These are phyloP conservation scores for Pichia exigua DNA, from an alignment of 805 yeast species.

Conservation along the genomic window DNA sequence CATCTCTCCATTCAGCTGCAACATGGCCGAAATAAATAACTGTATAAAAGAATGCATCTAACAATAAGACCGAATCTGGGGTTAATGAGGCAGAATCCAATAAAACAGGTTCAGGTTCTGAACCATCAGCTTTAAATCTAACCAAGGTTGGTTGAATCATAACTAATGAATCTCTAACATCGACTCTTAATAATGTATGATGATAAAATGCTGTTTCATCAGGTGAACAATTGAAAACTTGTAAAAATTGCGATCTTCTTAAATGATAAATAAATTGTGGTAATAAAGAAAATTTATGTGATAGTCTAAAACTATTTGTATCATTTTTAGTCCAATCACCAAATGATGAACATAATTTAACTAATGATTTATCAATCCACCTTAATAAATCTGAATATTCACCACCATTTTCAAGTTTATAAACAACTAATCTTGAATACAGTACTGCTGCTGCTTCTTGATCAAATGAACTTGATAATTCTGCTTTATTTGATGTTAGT, in stretches of 20 bases:
- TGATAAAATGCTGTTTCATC: conserved; percentile 98
- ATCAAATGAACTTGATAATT: conserved; percentile 65
- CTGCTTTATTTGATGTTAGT: conserved; percentile 42
- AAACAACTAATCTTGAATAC: conserved; percentile 85
- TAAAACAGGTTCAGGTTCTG: conserved; percentile 84
- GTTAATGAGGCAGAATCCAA: conserved; percentile 88
- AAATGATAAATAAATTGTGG: conserved; percentile 95
- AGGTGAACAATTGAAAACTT: conserved; percentile 95
- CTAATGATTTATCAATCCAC: conserved; percentile 91
- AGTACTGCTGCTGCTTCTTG: conserved; percentile 97
- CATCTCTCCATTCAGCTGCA: conserved; percentile 93
- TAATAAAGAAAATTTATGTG: conserved; percentile 75
- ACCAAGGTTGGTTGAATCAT: conserved; percentile 98
- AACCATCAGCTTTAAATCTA: conserved; percentile 68
- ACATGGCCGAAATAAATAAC: conserved; percentile 93
- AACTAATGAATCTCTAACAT: conserved; percentile 82
- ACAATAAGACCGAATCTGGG: conserved; percentile 76
- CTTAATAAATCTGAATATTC: conserved; percentile 73
- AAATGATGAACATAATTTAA: conserved; percentile 83
- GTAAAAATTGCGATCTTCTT: conserved; percentile 92
- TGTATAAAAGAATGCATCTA: conserved; percentile 95
- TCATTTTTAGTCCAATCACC: conserved; percentile 91
- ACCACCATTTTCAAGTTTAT: conserved; percentile 77
- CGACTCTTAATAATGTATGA: conserved; percentile 86
- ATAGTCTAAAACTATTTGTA: conserved; percentile 70